phyloP scores from a whole-genome alignment of 257 asterid genomes.

The Salvia miltiorrhiza region DNA sequence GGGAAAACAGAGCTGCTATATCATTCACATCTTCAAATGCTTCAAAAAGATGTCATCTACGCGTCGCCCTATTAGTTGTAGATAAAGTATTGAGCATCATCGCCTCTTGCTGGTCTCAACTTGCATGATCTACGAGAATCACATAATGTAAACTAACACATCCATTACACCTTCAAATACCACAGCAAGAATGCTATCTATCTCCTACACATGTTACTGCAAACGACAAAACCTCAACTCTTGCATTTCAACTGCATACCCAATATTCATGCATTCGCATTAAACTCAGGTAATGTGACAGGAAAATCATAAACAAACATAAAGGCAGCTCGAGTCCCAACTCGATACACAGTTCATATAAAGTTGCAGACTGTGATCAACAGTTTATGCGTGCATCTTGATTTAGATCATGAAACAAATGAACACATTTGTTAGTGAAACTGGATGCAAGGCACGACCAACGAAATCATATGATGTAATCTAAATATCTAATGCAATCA shows the following conservation, averaged over 20 bases:
- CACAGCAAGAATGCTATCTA: neutral
- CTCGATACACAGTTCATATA: neutral
- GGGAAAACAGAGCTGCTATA: neutral
- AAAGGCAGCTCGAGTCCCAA: neutral
- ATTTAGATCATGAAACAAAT: neutral
- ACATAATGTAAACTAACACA: neutral
- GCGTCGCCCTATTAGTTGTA: neutral
- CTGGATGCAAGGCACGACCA: too few relatives aligned
- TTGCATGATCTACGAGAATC: neutral
- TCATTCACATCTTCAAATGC: neutral
- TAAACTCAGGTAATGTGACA: neutral
- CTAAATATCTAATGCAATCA: too few relatives aligned
- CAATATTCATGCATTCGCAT: neutral
- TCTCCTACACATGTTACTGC: neutral
- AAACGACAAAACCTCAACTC: neutral
- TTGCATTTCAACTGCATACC: neutral
- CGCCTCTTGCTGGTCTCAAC: neutral
- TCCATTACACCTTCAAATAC: constrained; percentile 1
- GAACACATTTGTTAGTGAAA: neutral
- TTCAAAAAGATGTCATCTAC: neutral
- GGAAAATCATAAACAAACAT: neutral
- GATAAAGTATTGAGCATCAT: neutral
- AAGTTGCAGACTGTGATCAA: neutral
- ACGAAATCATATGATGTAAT: too few relatives aligned
- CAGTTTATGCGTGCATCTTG: neutral